phyloP scores from a whole-genome alignment of 768 basidiomycete genomes.

The Galerina marginata region DNA sequence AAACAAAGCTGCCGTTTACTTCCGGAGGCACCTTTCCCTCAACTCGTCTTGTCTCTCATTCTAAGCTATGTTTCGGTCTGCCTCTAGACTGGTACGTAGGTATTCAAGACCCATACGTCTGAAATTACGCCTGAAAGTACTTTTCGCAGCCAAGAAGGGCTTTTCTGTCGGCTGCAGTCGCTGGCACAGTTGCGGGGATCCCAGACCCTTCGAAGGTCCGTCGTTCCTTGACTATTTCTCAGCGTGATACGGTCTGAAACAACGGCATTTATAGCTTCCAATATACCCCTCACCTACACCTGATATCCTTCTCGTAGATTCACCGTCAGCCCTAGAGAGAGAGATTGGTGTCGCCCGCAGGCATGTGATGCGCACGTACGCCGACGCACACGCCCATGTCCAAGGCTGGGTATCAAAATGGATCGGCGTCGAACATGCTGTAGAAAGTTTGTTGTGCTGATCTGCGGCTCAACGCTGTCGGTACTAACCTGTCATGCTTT shows the following conservation, averaged over 20 bases:
- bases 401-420: conserved; percentile 78
- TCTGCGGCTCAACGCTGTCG: background rate
- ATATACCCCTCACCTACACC: conserved; percentile 75
- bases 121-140: background rate
- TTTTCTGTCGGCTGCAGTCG: conserved; percentile 38
- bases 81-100: conserved; percentile 35
- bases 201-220: conserved; percentile 33
- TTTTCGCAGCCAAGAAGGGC: conserved; percentile 38
- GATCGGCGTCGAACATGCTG: conserved; percentile 84
- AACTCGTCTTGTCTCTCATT: background rate
- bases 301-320: conserved; percentile 75
- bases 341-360: conserved; percentile 76
- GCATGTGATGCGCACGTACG: conserved; percentile 58
- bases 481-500: background rate
- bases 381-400: conserved; percentile 65
- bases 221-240: background rate
- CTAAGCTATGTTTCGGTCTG: conserved; percentile 37
- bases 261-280: conserved; percentile 59
- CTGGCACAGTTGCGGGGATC: conserved; percentile 36
- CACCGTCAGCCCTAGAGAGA: conserved; percentile 75
- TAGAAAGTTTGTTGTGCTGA: conserved; percentile 72
- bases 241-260: background rate
- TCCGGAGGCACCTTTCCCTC: conserved; percentile 21
- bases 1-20: conserved; percentile 30
- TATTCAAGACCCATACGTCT: too few relatives aligned